These are phyloP conservation scores for Cadophora sp. DNA, from an alignment of 2,329 filamentous ascomycete species.

Conservation along the genomic window DNA sequence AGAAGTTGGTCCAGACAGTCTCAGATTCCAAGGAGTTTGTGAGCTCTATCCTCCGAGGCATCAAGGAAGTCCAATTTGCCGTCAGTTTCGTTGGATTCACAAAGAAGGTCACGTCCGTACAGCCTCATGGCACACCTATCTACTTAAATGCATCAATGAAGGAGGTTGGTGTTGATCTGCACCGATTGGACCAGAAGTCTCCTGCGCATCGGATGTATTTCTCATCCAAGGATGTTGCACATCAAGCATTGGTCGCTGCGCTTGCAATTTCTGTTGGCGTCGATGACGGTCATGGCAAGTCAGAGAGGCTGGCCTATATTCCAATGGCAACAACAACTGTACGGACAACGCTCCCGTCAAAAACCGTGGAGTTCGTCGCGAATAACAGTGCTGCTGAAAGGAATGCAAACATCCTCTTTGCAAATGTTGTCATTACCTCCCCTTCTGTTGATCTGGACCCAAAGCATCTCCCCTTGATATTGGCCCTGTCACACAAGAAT, in stretches of 20 bases:
- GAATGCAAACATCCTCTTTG: slow-evolving; percentile 87
- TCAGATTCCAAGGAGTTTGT: slow-evolving; percentile 94
- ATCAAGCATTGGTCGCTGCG: slow-evolving; percentile 90
- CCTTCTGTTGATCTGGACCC: slow-evolving; percentile 93
- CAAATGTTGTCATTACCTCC: slow-evolving; percentile 94
- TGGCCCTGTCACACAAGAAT: slow-evolving; percentile 74
- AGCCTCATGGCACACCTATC: slow-evolving; percentile 72
- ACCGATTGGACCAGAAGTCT: slow-evolving; percentile 89
- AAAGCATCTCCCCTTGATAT: slow-evolving; percentile 84
- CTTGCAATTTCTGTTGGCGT: slow-evolving; percentile 91
- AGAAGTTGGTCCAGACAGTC: slow-evolving; percentile 79
- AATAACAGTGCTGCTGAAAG: slow-evolving; percentile 78
- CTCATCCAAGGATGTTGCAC: slow-evolving; percentile 87
- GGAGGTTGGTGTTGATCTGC: slow-evolving; percentile 90
- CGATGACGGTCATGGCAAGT: slow-evolving; percentile 85
- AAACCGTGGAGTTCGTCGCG: slow-evolving; percentile 82
- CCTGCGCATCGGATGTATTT: slow-evolving; percentile 99
- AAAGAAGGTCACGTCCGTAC: slow-evolving; percentile 75
- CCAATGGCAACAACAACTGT: slow-evolving; percentile 97
- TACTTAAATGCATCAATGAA: slow-evolving; percentile 92
- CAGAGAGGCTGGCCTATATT: slow-evolving; percentile 88
- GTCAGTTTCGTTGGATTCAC: slow-evolving; percentile 90
- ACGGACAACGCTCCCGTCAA: slow-evolving; percentile 92
- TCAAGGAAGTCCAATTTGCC: slow-evolving; percentile 96
- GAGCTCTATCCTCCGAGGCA: slow-evolving; percentile 86